Conservation (phyloP, 495 filamentous ascomycete species). For the Xylaria castorea region DNA sequence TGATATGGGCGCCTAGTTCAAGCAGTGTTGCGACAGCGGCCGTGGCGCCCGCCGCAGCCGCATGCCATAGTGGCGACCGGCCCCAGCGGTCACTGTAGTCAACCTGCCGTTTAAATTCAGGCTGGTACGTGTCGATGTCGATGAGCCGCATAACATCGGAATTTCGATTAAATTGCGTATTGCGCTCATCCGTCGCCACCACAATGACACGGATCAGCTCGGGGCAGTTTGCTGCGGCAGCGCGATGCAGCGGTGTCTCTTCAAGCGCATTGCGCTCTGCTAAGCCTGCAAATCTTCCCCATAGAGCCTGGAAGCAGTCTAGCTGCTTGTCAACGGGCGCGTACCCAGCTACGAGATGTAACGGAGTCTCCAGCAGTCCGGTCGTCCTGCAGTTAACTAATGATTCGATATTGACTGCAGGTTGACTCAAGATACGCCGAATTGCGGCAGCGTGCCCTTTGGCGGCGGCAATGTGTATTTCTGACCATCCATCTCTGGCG, state of each 20-base stretch:
- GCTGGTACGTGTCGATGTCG: constrained; percentile 2
- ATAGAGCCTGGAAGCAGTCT: constrained; percentile 4
- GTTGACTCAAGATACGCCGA: background rate
- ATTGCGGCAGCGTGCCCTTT: background rate
- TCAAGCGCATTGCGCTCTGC: background rate
- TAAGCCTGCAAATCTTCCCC: background rate
- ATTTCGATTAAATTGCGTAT: background rate
- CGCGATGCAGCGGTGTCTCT: constrained; percentile 9
- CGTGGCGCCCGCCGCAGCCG: background rate
- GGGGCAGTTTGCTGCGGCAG: background rate
- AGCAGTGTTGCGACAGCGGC: background rate
- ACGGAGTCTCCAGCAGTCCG: background rate
- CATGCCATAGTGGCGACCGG: background rate
- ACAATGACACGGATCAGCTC: background rate
- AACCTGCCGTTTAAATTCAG: background rate
- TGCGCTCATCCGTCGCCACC: background rate
- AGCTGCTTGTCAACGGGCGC: background rate
- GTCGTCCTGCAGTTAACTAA: background rate
- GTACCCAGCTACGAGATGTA: background rate
- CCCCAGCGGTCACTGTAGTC: constrained; percentile 8
- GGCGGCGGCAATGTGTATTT: background rate
- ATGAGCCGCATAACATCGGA: background rate
- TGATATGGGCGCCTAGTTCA: background rate
- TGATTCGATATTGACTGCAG: background rate
- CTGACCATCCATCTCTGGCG: background rate